Evolutionary conservation across 257 asterid species (phyloP), one percentile per base, ranked within the genome.

Genomic region (Nicotiana noctiflora): DNA sequence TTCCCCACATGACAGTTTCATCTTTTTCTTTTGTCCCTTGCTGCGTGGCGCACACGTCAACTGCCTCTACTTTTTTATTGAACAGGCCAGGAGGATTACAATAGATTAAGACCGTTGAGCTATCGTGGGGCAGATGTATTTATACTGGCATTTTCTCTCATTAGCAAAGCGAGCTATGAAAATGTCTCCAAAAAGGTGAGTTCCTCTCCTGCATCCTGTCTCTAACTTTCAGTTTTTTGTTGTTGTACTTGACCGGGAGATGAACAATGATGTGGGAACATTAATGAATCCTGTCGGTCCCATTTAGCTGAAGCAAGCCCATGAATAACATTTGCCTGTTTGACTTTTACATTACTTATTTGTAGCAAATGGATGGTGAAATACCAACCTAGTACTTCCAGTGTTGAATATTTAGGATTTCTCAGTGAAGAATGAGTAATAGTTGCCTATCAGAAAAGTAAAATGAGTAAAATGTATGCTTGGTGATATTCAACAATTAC

Each of bases 121-220:
- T 93, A 93, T 83, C 97, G 98, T 52, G 98, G 98, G 76, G 99
- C 99, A 46, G 99, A 95, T 88, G 97, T 95, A 77, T 95, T 95
- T 81, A 91, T 95, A 84, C 97, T 95, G 82, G 89, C 97, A 32
- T 93, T 95, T 83, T 95, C 99, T 81, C 97, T 95, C 81, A 90
- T 95, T 82, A 92, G 97, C 92, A 93, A 89, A 89, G 96, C 97
- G 79, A 95, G 99, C 88, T 95, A 91, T 79, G 98, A 93, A 85
- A 95, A 95, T 80, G 80, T 93, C 82, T 88, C 93, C 44, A 90
- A 91, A 87, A 92, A 90, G 96, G 99, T 90, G 79, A 46, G 60
- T 72, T 46, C 14, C 60, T 72, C 40, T 72, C 15, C 18, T 46
- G 37, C 12, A 13, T 44, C 32, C 37, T 72, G 23, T 13, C 23